Evolutionary conservation across 352 stramenopile genomes (phyloP).

Genomic region (Globisporangium iwayamae): DNA sequence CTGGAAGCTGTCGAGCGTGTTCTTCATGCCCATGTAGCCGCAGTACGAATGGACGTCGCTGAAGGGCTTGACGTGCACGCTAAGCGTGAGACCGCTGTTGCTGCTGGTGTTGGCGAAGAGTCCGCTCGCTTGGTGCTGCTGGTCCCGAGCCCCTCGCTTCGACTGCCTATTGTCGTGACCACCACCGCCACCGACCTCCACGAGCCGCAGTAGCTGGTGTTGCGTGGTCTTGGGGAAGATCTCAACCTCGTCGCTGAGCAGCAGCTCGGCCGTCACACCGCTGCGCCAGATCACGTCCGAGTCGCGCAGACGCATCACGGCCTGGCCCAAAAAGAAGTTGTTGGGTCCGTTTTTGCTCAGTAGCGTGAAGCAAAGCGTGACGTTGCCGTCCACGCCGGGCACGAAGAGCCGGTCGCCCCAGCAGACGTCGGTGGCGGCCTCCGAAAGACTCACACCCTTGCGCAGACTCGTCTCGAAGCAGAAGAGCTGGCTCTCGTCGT

Average conservation of each 20-base stretch:
- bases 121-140: constrained; percentile 1
- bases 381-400: constrained; percentile 60
- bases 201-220: constrained; percentile 39
- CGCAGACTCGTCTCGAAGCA: constrained; percentile 64
- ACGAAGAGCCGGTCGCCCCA: constrained; percentile 67
- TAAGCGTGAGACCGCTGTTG: constrained; percentile 24
- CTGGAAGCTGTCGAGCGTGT: constrained; percentile 56
- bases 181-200: constrained; percentile 17
- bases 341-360: constrained; percentile 77
- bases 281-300: constrained; percentile 42
- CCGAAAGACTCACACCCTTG: constrained; percentile 19
- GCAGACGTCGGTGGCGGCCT: constrained; percentile 28
- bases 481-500: constrained; percentile 64
- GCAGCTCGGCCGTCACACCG: constrained; percentile 36
- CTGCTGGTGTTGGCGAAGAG: constrained; percentile 15
- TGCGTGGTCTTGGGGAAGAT: constrained; percentile 63
- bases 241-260: constrained; percentile 41
- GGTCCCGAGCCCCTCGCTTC: not conserved
- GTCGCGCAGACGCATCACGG: constrained; percentile 44
- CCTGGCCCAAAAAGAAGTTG: constrained; percentile 71
- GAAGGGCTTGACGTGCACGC: constrained; percentile 42
- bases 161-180: not conserved
- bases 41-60: constrained; percentile 50
- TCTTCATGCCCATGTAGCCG: constrained; percentile 67
- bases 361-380: constrained; percentile 66